Conservation (phyloP, 2,329 filamentous ascomycete genomes). For the Fusarium beomiforme region DNA sequence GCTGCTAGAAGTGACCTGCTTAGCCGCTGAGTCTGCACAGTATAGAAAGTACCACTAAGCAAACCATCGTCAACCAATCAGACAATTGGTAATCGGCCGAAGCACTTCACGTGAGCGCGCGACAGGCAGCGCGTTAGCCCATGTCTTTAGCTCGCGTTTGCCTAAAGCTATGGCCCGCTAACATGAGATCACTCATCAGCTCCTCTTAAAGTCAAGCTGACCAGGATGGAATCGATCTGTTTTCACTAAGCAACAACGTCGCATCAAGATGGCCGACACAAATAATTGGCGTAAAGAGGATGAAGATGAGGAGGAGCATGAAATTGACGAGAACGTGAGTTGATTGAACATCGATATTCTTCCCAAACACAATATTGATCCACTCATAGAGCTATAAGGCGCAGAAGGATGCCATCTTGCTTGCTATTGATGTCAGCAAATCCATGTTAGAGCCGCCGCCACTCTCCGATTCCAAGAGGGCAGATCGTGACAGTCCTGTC, state of each 20-base stretch:
- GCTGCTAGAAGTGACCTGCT: constrained; percentile 16
- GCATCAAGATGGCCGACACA: constrained; percentile 48
- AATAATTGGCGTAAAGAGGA: constrained; percentile 61
- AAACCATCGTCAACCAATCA: constrained; percentile 39
- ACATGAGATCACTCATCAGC: constrained; percentile 34
- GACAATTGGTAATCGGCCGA: constrained; percentile 29
- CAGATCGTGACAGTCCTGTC: constrained; percentile 79
- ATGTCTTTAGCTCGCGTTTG: constrained; percentile 46
- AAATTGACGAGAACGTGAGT: constrained; percentile 70
- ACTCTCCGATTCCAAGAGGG: constrained; percentile 75
- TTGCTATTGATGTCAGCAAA: constrained; percentile 90
- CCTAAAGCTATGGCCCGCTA: constrained; percentile 43
- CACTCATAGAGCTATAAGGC: constrained; percentile 79
- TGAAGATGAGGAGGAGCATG: constrained; percentile 71
- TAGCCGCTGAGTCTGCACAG: not conserved
- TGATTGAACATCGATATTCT: not conserved
- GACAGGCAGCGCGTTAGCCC: constrained; percentile 36
- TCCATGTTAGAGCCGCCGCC: constrained; percentile 83
- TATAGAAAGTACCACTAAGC: constrained; percentile 26
- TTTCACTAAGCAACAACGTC: constrained; percentile 12
- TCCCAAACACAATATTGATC: constrained; percentile 19
- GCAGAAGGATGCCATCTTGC: constrained; percentile 97
- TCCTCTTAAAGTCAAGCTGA: constrained; percentile 39
- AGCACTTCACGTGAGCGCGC: constrained; percentile 46
- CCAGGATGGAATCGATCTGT: constrained; percentile 21